phyloP scores from a whole-genome alignment of 176 grass and related monocot species.

The Musa troglodytarum region DNA sequence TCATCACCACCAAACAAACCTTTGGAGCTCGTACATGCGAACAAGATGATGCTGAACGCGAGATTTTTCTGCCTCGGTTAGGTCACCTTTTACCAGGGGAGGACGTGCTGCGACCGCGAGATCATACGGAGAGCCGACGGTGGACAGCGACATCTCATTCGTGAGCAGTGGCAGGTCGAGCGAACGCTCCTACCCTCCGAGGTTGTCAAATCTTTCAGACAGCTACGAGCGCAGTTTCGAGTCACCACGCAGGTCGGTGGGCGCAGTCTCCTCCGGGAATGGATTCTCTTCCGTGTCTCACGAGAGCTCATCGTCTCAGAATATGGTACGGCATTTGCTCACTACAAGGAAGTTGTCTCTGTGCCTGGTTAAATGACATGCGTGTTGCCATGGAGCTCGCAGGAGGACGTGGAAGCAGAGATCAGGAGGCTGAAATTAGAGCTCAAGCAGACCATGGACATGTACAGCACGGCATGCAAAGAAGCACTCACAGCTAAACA shows the following conservation, averaged over 20 bases:
- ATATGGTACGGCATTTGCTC: background rate
- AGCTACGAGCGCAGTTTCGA: slow-evolving; percentile 14
- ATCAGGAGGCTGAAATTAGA: slow-evolving; percentile 30
- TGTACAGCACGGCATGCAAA: slow-evolving; percentile 41
- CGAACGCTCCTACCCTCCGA: slow-evolving; percentile 7
- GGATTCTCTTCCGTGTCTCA: background rate
- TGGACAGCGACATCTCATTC: slow-evolving; percentile 35
- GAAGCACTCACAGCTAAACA: slow-evolving; percentile 35
- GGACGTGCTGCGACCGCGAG: background rate
- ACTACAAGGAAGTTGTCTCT: no score
- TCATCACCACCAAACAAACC: no score
- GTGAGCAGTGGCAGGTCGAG: slow-evolving; percentile 23
- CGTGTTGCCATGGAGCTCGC: background rate
- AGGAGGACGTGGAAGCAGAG: slow-evolving; percentile 30
- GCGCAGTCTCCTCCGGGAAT: background rate
- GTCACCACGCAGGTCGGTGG: slow-evolving; percentile 11
- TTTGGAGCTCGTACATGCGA: no score
- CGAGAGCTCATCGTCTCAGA: background rate
- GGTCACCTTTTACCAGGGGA: slow-evolving; percentile 2
- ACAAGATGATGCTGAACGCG: background rate
- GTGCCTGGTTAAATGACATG: no score
- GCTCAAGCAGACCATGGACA: slow-evolving; percentile 37
- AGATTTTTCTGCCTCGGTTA: background rate
- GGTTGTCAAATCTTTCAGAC: slow-evolving; percentile 14
- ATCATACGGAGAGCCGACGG: slow-evolving; percentile 6